Conservation (phyloP, 495 filamentous ascomycete genomes). For the Penicillium waksmanii region DNA sequence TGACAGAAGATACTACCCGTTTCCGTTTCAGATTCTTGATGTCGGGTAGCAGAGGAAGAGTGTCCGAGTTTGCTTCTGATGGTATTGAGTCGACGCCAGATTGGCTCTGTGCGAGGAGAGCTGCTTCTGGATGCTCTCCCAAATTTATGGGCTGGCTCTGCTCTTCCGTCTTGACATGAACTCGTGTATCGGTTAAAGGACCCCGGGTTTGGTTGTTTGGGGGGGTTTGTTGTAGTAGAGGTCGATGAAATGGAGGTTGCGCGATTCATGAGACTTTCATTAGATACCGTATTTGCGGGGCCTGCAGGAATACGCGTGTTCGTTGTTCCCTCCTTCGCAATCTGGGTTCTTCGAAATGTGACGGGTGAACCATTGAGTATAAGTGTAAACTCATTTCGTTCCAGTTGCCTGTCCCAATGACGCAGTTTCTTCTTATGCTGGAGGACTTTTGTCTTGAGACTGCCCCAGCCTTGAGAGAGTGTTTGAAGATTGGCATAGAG, state of each 20-base stretch:
- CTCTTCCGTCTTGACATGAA: slow-evolving; percentile 9
- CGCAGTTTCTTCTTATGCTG: slow-evolving; percentile 44
- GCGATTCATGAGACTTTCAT: background rate
- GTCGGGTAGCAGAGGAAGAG: slow-evolving; percentile 35
- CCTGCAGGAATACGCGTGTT: background rate
- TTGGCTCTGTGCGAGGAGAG: slow-evolving; percentile 17
- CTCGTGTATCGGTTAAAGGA: background rate
- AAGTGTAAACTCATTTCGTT: slow-evolving; percentile 35
- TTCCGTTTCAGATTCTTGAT: slow-evolving; percentile 28
- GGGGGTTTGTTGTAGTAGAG: background rate
- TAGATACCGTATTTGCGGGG: background rate
- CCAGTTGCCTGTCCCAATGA: slow-evolving; percentile 38
- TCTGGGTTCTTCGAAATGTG: slow-evolving; percentile 33
- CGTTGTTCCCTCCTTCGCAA: background rate
- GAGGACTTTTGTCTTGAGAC: slow-evolving; percentile 35
- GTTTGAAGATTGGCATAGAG: slow-evolving; percentile 37
- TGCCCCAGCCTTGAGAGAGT: slow-evolving; percentile 28
- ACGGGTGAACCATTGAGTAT: slow-evolving; percentile 27
- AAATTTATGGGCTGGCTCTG: background rate
- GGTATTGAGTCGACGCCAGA: slow-evolving; percentile 11
- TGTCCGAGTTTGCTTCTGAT: slow-evolving; percentile 34
- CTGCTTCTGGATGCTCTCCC: slow-evolving; percentile 5
- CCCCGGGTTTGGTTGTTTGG: background rate
- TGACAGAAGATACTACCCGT: slow-evolving; percentile 9
- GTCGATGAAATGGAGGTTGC: background rate